Evolutionary conservation across 164 flowering plant genomes (phyloP), one percentile per base, ranked within the genome.

Genomic region (Nymphaea colorata): DNA sequence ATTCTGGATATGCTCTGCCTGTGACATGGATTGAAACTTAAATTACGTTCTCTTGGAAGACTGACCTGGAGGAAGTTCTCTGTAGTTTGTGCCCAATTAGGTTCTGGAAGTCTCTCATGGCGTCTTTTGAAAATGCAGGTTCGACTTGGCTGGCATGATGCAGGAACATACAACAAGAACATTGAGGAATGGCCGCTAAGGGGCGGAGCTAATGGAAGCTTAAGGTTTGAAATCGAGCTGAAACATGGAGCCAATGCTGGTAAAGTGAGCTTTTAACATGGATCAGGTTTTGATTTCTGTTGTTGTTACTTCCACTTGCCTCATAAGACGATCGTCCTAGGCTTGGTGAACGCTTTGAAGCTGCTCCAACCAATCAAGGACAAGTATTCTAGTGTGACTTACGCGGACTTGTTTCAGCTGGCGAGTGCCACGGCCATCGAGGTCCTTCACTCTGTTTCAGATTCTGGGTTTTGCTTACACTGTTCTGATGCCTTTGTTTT

Each of bases 221-320:
- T 94, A 65, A 83, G 96, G 75, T 94, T 87, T 79, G 99, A 91
- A 62, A 51, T 83, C 74, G 99, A 94, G 80, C 85, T 87, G 51
- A 88, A 90, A 62, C 99, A 94, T 79, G 96, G 76, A 62, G 99
- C 99, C n/a, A 94, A 94, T 86, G 99, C 99, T 72, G 99, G 99
- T 91, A 80, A 51, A 51, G 11, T 51, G 57, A 45, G 11, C 53
- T 45, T 10, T 15, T 51, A 10, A 25, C 36, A 15, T 47, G 11
- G 2, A 12, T 47, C 12, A 47, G 11, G 55, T 12, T 6, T 47
- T 12, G 55, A 6, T 12, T 47, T 47, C 12, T 12, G 25, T 61
- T 61, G 63, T n/a, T 61, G 64, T 51, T 15, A 10, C 2, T 25
- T 25, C 36, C 14, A 51, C 7, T 6, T 47, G 55, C 6, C 55